Evolutionary conservation across 331 rosid genomes (phyloP).

Genomic region (Rosa hybrid): DNA sequence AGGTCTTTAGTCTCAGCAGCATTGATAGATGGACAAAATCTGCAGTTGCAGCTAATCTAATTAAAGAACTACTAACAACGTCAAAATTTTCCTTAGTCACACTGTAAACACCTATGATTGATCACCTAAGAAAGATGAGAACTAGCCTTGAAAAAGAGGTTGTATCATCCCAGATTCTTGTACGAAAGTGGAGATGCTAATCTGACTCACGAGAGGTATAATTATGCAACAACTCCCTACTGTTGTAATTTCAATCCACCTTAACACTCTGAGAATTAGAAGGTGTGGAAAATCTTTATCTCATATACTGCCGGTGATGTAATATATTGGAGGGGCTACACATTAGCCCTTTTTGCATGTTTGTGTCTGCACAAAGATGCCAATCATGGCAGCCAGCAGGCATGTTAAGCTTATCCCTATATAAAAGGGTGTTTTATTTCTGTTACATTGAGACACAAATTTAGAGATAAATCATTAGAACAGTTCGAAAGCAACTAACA

Average conservation of each 20-base stretch:
- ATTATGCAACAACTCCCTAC: background rate
- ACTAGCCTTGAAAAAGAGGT: background rate
- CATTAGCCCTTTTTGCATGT: background rate
- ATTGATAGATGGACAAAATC: no score
- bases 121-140: no score
- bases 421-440: background rate
- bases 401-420: background rate
- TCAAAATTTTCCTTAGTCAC: no score
- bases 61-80: no score
- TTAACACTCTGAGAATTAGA: background rate
- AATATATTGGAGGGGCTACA: background rate
- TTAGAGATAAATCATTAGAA: background rate
- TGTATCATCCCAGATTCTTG: background rate
- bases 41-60: no score
- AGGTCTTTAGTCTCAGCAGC: no score
- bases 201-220: background rate
- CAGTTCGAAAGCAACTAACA: background rate
- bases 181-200: background rate
- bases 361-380: slow-evolving; percentile 8
- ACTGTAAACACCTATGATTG: no score
- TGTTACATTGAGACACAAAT: no score
- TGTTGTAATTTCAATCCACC: background rate
- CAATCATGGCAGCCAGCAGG: background rate
- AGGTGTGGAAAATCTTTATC: no score
- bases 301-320: background rate